Conservation (phyloP, 495 filamentous ascomycete species). For the Hypoxylon fragiforme region DNA sequence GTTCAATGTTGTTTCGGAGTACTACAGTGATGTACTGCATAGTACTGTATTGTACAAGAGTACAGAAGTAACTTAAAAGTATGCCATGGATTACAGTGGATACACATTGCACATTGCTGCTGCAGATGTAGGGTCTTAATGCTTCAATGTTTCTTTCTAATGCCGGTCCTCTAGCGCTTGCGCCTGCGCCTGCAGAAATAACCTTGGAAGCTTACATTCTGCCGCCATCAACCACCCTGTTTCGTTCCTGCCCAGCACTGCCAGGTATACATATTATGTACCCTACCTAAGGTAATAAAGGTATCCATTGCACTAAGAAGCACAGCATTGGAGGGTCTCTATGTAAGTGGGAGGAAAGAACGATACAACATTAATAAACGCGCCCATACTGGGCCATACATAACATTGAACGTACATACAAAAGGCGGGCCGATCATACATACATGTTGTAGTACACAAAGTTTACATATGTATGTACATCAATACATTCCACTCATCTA, state of each 20-base stretch:
- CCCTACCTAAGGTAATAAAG: neutral
- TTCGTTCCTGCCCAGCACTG: neutral
- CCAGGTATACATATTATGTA: neutral
- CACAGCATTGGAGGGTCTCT: too few species aligned
- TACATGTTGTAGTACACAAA: too few species aligned
- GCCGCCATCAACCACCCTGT: conserved; percentile 20
- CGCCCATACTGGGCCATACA: too few species aligned
- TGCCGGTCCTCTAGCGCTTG: too few species aligned
- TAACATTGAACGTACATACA: conserved; percentile 14
- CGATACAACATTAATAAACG: conserved; percentile 32
- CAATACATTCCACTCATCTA: too few species aligned
- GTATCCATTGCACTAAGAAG: too few species aligned
- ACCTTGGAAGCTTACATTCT: conserved; percentile 10
- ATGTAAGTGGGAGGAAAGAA: too few species aligned
- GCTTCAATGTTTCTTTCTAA: too few species aligned
- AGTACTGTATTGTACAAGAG: neutral
- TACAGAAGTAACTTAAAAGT: too few species aligned
- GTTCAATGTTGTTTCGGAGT: too few species aligned
- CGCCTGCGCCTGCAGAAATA: conserved; percentile 3
- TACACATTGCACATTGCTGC: too few species aligned
- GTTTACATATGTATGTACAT: conserved; percentile 3
- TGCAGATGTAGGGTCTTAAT: conserved; percentile 14
- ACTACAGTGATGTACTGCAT: conserved; percentile 19
- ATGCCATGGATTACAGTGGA: too few species aligned
- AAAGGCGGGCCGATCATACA: conserved; percentile 23